phyloP scores from a whole-genome alignment of 768 basidiomycete species.

The Strobilomyces dryophilus region DNA sequence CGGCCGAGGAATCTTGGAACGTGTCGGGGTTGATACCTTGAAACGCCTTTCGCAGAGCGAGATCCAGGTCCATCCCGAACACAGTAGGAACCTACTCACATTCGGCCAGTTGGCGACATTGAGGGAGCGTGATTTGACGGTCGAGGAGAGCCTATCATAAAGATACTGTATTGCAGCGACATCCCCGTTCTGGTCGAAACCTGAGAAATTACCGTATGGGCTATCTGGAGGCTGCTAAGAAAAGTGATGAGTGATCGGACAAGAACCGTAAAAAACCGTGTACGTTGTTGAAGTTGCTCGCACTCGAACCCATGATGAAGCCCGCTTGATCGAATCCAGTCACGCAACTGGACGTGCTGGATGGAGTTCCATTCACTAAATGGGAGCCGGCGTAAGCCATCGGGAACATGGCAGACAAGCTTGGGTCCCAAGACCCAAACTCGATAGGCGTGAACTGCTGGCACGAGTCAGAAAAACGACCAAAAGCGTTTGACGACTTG shows the following conservation, averaged over 20 bases:
- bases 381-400: constrained; percentile 61
- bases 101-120: constrained; percentile 72
- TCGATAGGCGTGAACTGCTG: constrained; percentile 58
- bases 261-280: constrained; percentile 4
- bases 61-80: background rate
- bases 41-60: constrained; percentile 39
- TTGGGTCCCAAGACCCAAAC: constrained; percentile 72
- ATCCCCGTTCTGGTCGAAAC: constrained; percentile 13
- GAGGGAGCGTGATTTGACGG: constrained; percentile 46
- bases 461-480: constrained; percentile 1
- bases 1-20: constrained; percentile 50
- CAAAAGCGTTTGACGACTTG: constrained; percentile 27
- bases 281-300: constrained; percentile 67
- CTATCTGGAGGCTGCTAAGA: constrained; percentile 48
- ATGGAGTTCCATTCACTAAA: constrained; percentile 52
- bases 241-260: background rate
- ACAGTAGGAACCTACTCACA: constrained; percentile 18
- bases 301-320: constrained; percentile 74
- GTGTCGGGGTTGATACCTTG: constrained; percentile 43
- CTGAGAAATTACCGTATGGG: constrained; percentile 33
- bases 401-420: constrained; percentile 65
- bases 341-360: constrained; percentile 57
- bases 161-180: constrained; percentile 39
- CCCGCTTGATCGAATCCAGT: constrained; percentile 70
- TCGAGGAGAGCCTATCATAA: constrained; percentile 42